Conservation (phyloP, 106 monocot genomes). For the Dioscorea alata region DNA sequence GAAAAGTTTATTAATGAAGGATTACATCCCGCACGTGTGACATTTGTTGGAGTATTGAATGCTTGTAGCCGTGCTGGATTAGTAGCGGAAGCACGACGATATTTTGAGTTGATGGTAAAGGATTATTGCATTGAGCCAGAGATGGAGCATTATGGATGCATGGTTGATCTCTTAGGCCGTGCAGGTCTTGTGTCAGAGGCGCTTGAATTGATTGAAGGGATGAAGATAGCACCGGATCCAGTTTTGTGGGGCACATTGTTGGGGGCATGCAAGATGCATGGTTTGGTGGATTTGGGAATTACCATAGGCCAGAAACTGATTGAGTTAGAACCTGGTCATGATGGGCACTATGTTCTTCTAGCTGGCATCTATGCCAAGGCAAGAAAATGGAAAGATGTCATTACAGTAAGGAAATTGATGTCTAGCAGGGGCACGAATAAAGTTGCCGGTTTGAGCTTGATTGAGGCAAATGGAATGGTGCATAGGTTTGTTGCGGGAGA, state of each 20-base stretch:
- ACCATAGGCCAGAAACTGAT: slow-evolving; percentile 4
- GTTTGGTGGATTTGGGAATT: slow-evolving; percentile 5
- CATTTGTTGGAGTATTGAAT: slow-evolving; percentile 11
- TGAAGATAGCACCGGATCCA: slow-evolving; percentile 3
- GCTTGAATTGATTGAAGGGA: slow-evolving; percentile 4
- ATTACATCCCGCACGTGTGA: not conserved
- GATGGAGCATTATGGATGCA: slow-evolving; percentile 13
- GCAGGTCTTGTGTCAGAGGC: slow-evolving; percentile 8
- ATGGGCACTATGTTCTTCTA: slow-evolving; percentile 12
- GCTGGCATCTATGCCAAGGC: slow-evolving; percentile 7
- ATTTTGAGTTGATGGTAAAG: slow-evolving; percentile 1
- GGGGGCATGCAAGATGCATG: slow-evolving; percentile 7
- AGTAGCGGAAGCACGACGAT: not conserved
- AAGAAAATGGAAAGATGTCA: slow-evolving; percentile 7
- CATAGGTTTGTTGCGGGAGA: slow-evolving; percentile 10
- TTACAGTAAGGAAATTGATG: slow-evolving; percentile 4
- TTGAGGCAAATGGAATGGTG: slow-evolving; percentile 6
- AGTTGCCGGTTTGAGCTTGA: slow-evolving; percentile 5
- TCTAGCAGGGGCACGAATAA: not conserved
- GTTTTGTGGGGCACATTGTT: slow-evolving; percentile 9
- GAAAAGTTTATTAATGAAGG: not conserved
- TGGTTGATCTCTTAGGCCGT: slow-evolving; percentile 8
- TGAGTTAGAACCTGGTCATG: slow-evolving; percentile 5
- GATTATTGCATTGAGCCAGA: slow-evolving; percentile 12
- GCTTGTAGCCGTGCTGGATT: slow-evolving; percentile 13